Percentiles rank a stretch among this genome's conserved stretches.
Evolutionary conservation across 805 yeast genomes (phyloP).

Genomic region (Yamadazyma paraphyllophila): DNA sequence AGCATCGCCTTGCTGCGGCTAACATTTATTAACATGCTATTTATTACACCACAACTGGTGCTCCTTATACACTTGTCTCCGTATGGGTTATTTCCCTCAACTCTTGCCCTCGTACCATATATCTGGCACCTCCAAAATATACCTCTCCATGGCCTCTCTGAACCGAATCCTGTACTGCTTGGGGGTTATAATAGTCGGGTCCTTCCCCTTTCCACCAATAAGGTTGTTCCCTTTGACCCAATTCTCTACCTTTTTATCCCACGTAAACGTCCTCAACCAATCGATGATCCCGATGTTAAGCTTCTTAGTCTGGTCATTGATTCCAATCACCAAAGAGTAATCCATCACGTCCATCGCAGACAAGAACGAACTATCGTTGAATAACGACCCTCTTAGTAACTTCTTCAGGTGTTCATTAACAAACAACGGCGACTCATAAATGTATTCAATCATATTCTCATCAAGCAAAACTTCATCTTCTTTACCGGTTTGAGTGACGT

Average conservation of each 20-base stretch:
- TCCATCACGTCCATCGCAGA: conserved; percentile 99
- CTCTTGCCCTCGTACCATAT: conserved; percentile 43
- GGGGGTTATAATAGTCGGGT: conserved; percentile 97
- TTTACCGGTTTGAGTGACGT: conserved; percentile 93
- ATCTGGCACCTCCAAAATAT: conserved; percentile 92
- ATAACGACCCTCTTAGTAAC: conserved; percentile 78
- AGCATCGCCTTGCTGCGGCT: not conserved
- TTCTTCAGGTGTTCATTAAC: conserved; percentile 90
- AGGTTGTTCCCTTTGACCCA: conserved; percentile 93
- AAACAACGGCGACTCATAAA: conserved; percentile 92
- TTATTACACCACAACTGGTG: too few relatives aligned
- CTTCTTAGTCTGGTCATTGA: conserved; percentile 60
- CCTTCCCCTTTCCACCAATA: conserved; percentile 83
- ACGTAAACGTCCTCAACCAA: conserved; percentile 91
- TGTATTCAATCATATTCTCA: conserved; percentile 97
- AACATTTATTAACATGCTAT: too few relatives aligned
- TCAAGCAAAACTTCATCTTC: conserved; percentile 92
- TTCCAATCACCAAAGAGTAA: conserved; percentile 91
- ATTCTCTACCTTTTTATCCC: conserved; percentile 97
- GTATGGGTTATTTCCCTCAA: too few relatives aligned
- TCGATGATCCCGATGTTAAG: conserved; percentile 92
- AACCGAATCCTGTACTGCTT: conserved; percentile 91
- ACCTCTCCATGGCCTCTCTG: conserved; percentile 96
- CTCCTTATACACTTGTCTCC: too few relatives aligned
- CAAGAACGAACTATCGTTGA: conserved; percentile 91